Percentiles rank a stretch among this genome's conserved stretches.
These are phyloP conservation scores for Pleurotus cornucopiae DNA, from an alignment of 768 basidiomycete genomes.

Conservation along the genomic window DNA sequence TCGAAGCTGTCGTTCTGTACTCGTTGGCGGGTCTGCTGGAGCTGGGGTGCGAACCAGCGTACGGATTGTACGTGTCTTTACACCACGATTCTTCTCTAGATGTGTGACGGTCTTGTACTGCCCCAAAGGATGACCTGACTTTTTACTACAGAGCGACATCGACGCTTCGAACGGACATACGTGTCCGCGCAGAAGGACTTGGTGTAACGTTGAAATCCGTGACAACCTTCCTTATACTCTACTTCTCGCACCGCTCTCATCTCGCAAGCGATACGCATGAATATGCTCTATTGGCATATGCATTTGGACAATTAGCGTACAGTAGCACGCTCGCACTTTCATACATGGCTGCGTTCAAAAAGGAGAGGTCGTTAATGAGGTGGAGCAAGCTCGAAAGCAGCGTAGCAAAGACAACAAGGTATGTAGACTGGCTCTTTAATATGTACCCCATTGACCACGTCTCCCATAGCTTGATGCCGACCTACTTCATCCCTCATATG, in stretches of 20 bases:
- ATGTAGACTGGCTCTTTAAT: too few relatives aligned
- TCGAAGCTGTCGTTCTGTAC: slow-evolving; percentile 62
- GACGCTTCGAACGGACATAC: slow-evolving; percentile 59
- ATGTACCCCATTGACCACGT: neutral
- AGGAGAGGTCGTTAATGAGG: neutral
- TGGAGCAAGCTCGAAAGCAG: neutral
- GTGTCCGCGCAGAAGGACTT: slow-evolving; percentile 83
- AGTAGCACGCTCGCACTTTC: slow-evolving; percentile 49
- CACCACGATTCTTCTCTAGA: neutral
- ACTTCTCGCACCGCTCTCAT: neutral
- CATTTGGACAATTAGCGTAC: slow-evolving; percentile 79
- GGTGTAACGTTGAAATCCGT: slow-evolving; percentile 75
- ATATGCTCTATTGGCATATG: slow-evolving; percentile 77
- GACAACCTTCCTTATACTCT: slow-evolving; percentile 62
- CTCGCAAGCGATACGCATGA: slow-evolving; percentile 24
- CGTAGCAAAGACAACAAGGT: too few relatives aligned
- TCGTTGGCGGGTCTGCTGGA: slow-evolving; percentile 72
- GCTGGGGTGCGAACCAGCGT: slow-evolving; percentile 78
- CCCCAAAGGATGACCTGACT: too few relatives aligned
- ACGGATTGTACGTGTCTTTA: slow-evolving; percentile 52
- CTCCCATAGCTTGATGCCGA: neutral
- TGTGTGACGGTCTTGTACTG: slow-evolving; percentile 12
- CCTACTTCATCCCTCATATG: slow-evolving; percentile 32
- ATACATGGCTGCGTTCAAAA: slow-evolving; percentile 35
- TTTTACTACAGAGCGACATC: slow-evolving; percentile 50